Percentiles rank a stretch among this genome's conserved stretches.
These are phyloP conservation scores for Xylaria sp. DNA, from an alignment of 2,329 filamentous ascomycete species.

Conservation along the genomic window DNA sequence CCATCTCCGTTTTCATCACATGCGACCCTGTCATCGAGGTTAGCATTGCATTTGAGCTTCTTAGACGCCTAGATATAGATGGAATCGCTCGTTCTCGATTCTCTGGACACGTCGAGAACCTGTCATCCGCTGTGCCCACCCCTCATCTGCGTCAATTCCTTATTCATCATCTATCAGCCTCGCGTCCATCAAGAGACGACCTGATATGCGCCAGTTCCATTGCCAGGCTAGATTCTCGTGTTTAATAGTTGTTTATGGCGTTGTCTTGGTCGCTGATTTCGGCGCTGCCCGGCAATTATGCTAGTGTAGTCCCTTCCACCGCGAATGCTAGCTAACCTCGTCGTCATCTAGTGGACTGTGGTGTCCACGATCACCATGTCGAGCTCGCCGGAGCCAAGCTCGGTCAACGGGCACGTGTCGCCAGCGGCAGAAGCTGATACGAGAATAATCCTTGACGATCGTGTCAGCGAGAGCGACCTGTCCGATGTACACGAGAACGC, in stretches of 20 bases:
- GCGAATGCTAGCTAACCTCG: slow-evolving; percentile 48
- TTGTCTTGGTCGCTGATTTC: slow-evolving; percentile 39
- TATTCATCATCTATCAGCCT: slow-evolving; percentile 50
- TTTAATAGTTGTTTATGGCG: slow-evolving; percentile 38
- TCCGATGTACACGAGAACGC: slow-evolving; percentile 69
- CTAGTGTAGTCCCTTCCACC: slow-evolving; percentile 17
- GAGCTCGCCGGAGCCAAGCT: slow-evolving; percentile 62
- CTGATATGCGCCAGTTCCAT: slow-evolving; percentile 38
- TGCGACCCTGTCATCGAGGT: slow-evolving; percentile 34
- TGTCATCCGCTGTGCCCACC: slow-evolving; percentile 21
- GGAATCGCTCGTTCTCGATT: slow-evolving; percentile 31
- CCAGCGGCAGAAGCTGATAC: slow-evolving; percentile 52
- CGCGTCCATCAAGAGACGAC: slow-evolving; percentile 48
- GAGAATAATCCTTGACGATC: slow-evolving; percentile 42
- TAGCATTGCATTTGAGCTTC: slow-evolving; percentile 30
- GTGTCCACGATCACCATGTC: slow-evolving; percentile 59
- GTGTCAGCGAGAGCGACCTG: slow-evolving; percentile 71
- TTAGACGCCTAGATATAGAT: slow-evolving; percentile 30
- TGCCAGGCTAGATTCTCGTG: slow-evolving; percentile 41
- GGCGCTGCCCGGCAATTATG: slow-evolving; percentile 33
- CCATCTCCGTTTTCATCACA: slow-evolving; percentile 34
- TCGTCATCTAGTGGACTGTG: slow-evolving; percentile 60
- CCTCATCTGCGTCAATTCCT: slow-evolving; percentile 44
- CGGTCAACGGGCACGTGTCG: slow-evolving; percentile 68
- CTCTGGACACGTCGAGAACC: slow-evolving; percentile 27